Evolutionary conservation across 768 basidiomycete genomes (phyloP).

Genomic region (Phaffia australis): DNA sequence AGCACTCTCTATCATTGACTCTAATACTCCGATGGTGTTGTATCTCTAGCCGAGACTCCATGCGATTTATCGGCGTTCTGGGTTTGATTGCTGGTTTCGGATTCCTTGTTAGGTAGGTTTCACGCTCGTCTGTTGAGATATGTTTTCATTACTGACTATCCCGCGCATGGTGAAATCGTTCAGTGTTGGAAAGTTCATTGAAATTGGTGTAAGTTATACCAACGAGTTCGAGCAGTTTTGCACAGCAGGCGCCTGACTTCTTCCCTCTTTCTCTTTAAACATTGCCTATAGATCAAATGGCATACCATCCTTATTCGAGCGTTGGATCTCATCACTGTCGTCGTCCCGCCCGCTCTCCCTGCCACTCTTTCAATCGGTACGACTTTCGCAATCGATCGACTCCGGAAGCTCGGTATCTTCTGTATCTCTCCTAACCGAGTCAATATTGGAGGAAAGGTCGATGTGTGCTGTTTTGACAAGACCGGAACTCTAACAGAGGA

Average conservation of each 20-base stretch:
- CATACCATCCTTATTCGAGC: slow-evolving; percentile 83
- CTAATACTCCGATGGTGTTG: not conserved
- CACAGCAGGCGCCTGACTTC: not conserved
- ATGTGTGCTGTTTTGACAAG: slow-evolving; percentile 97
- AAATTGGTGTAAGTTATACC: slow-evolving; percentile 58
- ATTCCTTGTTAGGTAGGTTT: slow-evolving; percentile 58
- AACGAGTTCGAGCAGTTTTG: not conserved
- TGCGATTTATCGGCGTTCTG: slow-evolving; percentile 73
- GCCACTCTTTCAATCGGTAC: slow-evolving; percentile 96
- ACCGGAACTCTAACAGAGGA: slow-evolving; percentile 98
- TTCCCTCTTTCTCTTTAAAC: slow-evolving; percentile 18
- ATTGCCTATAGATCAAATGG: slow-evolving; percentile 58
- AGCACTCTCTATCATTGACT: not conserved
- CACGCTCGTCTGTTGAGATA: not conserved
- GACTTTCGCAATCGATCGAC: slow-evolving; percentile 78
- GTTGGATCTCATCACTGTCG: slow-evolving; percentile 88
- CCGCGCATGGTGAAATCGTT: not conserved
- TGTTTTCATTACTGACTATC: not conserved
- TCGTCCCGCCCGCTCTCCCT: slow-evolving; percentile 92
- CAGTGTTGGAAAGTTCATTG: slow-evolving; percentile 71
- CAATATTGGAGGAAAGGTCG: slow-evolving; percentile 90
- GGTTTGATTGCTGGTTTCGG: slow-evolving; percentile 83
- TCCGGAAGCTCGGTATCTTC: slow-evolving; percentile 78
- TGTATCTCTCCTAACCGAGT: slow-evolving; percentile 94
- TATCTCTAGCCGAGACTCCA: slow-evolving; percentile 35